Percentiles rank a stretch among this genome's conserved stretches.
Evolutionary conservation across 2,329 filamentous ascomycete genomes (phyloP).

Genomic region (Nigrograna mackinnonii): DNA sequence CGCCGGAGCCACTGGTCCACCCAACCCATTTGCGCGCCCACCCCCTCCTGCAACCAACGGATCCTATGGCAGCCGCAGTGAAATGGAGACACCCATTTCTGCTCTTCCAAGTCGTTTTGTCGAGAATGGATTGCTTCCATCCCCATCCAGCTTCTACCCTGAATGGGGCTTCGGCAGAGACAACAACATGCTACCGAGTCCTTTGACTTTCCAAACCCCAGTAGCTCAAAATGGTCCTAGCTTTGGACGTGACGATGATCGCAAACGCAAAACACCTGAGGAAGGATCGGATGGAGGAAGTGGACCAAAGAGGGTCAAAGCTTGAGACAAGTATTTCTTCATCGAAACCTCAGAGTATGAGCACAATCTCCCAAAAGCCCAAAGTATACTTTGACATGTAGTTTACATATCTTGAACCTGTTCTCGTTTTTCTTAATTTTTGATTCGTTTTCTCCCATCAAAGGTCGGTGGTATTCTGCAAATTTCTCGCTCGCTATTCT

Average conservation of each 20-base stretch:
- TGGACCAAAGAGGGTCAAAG: slow-evolving; percentile 41
- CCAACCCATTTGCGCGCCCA: slow-evolving; percentile 92
- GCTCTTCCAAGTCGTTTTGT: slow-evolving; percentile 91
- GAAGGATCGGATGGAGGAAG: slow-evolving; percentile 40
- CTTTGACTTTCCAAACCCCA: slow-evolving; percentile 90
- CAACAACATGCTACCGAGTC: slow-evolving; percentile 87
- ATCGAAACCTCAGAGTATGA: too few species aligned
- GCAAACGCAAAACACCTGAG: slow-evolving; percentile 45
- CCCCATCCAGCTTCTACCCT: slow-evolving; percentile 88
- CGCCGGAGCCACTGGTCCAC: slow-evolving; percentile 87
- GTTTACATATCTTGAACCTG: too few species aligned
- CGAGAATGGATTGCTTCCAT: slow-evolving; percentile 83
- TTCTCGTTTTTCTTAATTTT: too few species aligned
- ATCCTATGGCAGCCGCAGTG: slow-evolving; percentile 41
- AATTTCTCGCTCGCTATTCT: too few species aligned
- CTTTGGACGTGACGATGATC: slow-evolving; percentile 48
- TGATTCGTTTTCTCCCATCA: too few species aligned
- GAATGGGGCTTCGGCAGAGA: slow-evolving; percentile 84
- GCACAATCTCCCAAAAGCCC: too few species aligned
- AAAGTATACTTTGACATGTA: too few species aligned
- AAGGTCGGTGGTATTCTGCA: too few species aligned
- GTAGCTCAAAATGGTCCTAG: slow-evolving; percentile 48
- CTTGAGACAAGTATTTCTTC: too few species aligned
- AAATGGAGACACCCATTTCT: slow-evolving; percentile 82
- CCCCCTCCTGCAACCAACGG: slow-evolving; percentile 68